Evolutionary conservation across 495 filamentous ascomycete species (phyloP).

Genomic region (Podospora pseudopauciseta): DNA sequence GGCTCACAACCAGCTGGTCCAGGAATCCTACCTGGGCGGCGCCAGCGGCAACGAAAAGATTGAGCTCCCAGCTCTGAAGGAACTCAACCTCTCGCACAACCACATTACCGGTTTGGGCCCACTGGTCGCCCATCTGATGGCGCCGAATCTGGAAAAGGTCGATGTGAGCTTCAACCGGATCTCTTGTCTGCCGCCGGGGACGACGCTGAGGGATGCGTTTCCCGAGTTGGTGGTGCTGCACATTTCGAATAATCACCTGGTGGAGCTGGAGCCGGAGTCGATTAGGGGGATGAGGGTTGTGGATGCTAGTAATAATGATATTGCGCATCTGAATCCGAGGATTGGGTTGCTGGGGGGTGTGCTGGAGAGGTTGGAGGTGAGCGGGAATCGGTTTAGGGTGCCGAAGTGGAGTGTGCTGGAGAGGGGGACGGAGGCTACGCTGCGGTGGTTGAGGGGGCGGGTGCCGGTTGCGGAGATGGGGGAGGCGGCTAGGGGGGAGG

Average conservation of each 20-base stretch:
- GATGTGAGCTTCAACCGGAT: slow-evolving; percentile 80
- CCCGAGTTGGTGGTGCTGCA: slow-evolving; percentile 63
- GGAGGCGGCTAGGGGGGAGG: slow-evolving; percentile 42
- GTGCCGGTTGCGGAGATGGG: slow-evolving; percentile 65
- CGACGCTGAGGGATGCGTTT: slow-evolving; percentile 50
- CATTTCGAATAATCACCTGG: slow-evolving; percentile 71
- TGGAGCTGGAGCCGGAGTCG: slow-evolving; percentile 65
- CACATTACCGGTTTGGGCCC: slow-evolving; percentile 62
- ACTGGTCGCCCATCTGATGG: slow-evolving; percentile 59
- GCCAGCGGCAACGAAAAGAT: slow-evolving; percentile 47
- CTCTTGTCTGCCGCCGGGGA: slow-evolving; percentile 58
- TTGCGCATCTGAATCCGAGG: slow-evolving; percentile 68
- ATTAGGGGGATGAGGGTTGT: slow-evolving; percentile 71
- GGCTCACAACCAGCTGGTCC: slow-evolving; percentile 69
- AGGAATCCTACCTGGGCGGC: slow-evolving; percentile 51
- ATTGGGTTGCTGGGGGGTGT: slow-evolving; percentile 69
- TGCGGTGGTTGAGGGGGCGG: slow-evolving; percentile 76
- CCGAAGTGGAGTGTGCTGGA: slow-evolving; percentile 83
- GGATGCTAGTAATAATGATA: slow-evolving; percentile 79
- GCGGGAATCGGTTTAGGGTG: slow-evolving; percentile 78
- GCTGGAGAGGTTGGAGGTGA: slow-evolving; percentile 57
- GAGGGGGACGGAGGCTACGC: slow-evolving; percentile 81
- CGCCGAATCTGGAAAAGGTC: slow-evolving; percentile 68
- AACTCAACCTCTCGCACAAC: slow-evolving; percentile 69
- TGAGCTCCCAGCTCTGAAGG: slow-evolving; percentile 66